A percentile compares a stretch with the other conserved stretches of the same genome.
These are phyloP conservation scores for Starmera dryadoides DNA, from an alignment of 805 yeast genomes.

Conservation along the genomic window DNA sequence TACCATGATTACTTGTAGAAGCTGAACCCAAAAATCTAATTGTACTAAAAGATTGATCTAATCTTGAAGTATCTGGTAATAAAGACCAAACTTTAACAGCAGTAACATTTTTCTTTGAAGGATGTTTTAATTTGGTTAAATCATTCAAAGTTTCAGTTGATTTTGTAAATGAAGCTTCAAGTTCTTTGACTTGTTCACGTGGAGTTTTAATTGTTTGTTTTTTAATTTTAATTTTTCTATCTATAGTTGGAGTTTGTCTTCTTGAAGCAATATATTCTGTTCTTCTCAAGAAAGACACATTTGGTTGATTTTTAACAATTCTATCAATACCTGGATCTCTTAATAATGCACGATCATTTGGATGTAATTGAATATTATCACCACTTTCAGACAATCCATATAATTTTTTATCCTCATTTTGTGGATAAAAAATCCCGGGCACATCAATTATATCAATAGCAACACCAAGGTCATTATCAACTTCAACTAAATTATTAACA, in stretches of 20 bases:
- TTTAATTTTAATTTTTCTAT: conserved; percentile 13
- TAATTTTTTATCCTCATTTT: conserved; percentile 1
- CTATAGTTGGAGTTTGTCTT: conserved; percentile 2
- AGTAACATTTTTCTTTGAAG: conserved; percentile 60
- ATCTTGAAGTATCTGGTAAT: conserved; percentile 84
- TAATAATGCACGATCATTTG: conserved; percentile 68
- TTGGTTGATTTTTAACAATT: conserved; percentile 28
- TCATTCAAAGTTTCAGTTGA: conserved; percentile 42
- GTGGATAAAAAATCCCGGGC: conserved; percentile 59
- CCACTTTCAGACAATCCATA: conserved; percentile 5
- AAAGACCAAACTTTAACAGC: conserved; percentile 78
- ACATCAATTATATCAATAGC: conserved; percentile 62
- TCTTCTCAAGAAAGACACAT: conserved; percentile 78
- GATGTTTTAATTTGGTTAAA: conserved; percentile 55
- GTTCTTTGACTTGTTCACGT: conserved; percentile 53
- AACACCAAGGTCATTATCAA: conserved; percentile 67
- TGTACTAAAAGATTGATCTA: conserved; percentile 68
- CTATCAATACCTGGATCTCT: conserved; percentile 63
- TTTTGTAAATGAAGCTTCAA: conserved; percentile 72
- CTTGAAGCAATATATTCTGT: conserved; percentile 67
- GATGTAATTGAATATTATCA: conserved; percentile 50
- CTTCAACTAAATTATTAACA: conserved; percentile 51
- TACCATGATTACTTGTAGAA: conserved; percentile 23
- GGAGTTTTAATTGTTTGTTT: conserved; percentile 32
- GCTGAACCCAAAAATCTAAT: conserved; percentile 56